phyloP scores from a whole-genome alignment of 805 yeast genomes.

The Metschnikowia kunwiensis region DNA sequence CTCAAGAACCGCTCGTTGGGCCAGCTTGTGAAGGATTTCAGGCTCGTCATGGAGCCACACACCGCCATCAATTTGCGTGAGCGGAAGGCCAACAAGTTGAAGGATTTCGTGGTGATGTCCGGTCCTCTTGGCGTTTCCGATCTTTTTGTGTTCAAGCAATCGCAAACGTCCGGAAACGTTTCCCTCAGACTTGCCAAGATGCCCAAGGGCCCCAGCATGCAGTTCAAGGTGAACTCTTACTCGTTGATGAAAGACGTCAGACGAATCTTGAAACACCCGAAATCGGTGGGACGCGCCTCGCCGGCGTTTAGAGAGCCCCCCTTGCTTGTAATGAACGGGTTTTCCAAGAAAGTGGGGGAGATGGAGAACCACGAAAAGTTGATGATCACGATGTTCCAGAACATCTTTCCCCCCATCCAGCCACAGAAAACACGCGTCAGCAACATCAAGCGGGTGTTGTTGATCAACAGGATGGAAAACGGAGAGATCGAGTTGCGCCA shows the following conservation, averaged over 20 bases:
- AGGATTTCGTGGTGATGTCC: slow-evolving; percentile 96
- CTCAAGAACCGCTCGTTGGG: slow-evolving; percentile 75
- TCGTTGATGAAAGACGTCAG: slow-evolving; percentile 80
- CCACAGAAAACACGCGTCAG: slow-evolving; percentile 76
- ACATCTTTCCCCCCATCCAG: slow-evolving; percentile 91
- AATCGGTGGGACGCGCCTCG: slow-evolving; percentile 63
- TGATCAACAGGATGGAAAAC: slow-evolving; percentile 73
- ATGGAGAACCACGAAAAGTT: slow-evolving; percentile 74
- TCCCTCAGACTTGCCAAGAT: slow-evolving; percentile 80
- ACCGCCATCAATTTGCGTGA: slow-evolving; percentile 88
- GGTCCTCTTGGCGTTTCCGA: slow-evolving; percentile 95
- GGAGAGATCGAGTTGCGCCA: slow-evolving; percentile 84
- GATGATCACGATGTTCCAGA: slow-evolving; percentile 86
- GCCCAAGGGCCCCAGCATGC: slow-evolving; percentile 93
- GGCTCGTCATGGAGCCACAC: slow-evolving; percentile 93
- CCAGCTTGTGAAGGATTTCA: slow-evolving; percentile 82
- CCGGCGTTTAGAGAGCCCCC: slow-evolving; percentile 77
- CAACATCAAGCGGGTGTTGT: slow-evolving; percentile 77
- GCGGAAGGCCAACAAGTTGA: slow-evolving; percentile 79
- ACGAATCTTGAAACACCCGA: slow-evolving; percentile 69
- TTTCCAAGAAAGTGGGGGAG: slow-evolving; percentile 54
- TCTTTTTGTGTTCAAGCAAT: slow-evolving; percentile 80
- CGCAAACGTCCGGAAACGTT: slow-evolving; percentile 71
- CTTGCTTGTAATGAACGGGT: slow-evolving; percentile 88
- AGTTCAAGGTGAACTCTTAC: slow-evolving; percentile 74